phyloP scores from a whole-genome alignment of 1,284 basidiomycete genomes.

The Pseudozyma sp. region DNA sequence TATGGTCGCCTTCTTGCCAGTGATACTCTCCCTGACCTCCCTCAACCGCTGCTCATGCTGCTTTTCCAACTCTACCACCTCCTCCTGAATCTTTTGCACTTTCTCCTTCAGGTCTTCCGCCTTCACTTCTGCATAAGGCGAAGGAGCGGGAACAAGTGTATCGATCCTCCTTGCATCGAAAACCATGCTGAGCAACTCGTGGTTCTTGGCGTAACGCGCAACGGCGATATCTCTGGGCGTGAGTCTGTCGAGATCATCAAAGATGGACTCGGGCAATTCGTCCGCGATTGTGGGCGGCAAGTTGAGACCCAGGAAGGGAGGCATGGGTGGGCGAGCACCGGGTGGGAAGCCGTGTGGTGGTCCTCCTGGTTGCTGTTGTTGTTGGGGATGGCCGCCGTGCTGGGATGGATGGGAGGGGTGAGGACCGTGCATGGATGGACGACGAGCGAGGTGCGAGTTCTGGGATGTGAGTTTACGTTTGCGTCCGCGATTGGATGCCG shows the following conservation, averaged over 20 bases:
- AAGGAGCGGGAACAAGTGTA: slow-evolving; percentile 50
- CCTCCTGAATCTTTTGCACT: slow-evolving; percentile 30
- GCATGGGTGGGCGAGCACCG: slow-evolving; percentile 15
- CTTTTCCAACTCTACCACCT: slow-evolving; percentile 21
- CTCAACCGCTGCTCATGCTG: slow-evolving; percentile 31
- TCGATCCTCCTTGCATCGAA: slow-evolving; percentile 65
- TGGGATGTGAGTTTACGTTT: slow-evolving; percentile 48
- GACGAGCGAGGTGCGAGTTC: slow-evolving; percentile 24
- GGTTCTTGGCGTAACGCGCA: slow-evolving; percentile 63
- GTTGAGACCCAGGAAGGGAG: slow-evolving; percentile 41
- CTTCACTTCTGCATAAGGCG: slow-evolving; percentile 53
- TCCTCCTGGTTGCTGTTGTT: slow-evolving; percentile 7
- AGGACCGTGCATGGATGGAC: slow-evolving; percentile 35
- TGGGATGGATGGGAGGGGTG: slow-evolving; percentile 15
- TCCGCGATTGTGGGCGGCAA: slow-evolving; percentile 47
- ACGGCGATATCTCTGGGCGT: slow-evolving; percentile 61
- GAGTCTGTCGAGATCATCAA: slow-evolving; percentile 64
- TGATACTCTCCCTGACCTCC: slow-evolving; percentile 14
- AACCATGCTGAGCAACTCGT: slow-evolving; percentile 61
- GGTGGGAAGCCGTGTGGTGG: slow-evolving; percentile 14
- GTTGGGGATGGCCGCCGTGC: slow-evolving; percentile 13
- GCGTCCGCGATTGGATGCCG: slow-evolving; percentile 28
- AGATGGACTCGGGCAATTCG: slow-evolving; percentile 46
- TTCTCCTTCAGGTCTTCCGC: slow-evolving; percentile 37
- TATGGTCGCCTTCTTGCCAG: background rate